Base-by-base conservation (phyloP, 352 stramenopile species). In the Globisporangium nagaii region DNA sequence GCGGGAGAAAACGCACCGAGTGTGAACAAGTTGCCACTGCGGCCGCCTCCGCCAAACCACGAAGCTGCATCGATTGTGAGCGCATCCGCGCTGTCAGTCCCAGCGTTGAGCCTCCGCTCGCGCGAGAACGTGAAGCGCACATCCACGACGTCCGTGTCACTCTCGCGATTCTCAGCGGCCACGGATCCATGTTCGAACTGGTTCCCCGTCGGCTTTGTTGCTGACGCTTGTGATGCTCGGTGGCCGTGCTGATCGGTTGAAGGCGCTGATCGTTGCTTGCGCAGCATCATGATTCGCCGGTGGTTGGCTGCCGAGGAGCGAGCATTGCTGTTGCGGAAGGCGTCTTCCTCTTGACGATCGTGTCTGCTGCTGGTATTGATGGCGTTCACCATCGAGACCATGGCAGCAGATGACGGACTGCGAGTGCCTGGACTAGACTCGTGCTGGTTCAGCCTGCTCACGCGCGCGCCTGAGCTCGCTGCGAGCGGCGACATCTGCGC, bases 111-210 rank as follows among this genome's bases (percentile, higher is more conserved):
- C 10, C 36, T 61, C 20, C 66, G 46, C 48, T 62, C 56, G 28
- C 68, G 62, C 1, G 71, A 83, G 56, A 84, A 83, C 3, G 73
- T 86, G 44, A 87, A 86, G 5, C 73, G 69, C 20, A 89, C 68
- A 22, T 68, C 62, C 17, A 86, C 66, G 1, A 86, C 62, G 17
- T 66, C 73, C 32, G 63, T 70, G 49, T 72, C 57, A n/a, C 19
- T 32, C 19, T 62, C 56, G 8, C 73, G 34, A 24, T 44, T 31
- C 9, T 57, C 22, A 4, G 35, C 20, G 12, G 17, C 40, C 15
- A 20, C 1, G 24, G 9, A 28, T 39, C 25, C 25, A 11, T 19
- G 43, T n/a, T 42, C 49, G 20, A 22, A 37, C 12, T 60, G 51
- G 20, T 62, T 44, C 32, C 35, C 25, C 31, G 22, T 8, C 24